Conservation (phyloP, 2,329 filamentous ascomycete genomes). For the Boeremia lycopersici region DNA sequence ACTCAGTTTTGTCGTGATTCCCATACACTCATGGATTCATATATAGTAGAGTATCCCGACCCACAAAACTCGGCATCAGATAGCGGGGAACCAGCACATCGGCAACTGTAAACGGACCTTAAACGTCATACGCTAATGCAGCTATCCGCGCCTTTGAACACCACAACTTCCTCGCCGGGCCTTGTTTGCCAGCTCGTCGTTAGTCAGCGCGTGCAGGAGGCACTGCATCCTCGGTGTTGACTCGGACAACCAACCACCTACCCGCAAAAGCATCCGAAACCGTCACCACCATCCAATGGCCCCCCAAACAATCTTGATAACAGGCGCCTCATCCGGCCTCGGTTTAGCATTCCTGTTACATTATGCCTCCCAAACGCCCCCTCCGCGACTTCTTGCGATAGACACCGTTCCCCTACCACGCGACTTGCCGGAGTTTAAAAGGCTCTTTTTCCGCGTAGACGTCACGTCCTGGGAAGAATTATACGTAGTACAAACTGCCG, state of each 20-base stretch:
- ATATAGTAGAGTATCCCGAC: neutral
- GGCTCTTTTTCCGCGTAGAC: conserved; percentile 19
- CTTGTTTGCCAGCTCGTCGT: neutral
- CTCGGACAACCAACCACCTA: neutral
- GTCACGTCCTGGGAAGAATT: conserved; percentile 15
- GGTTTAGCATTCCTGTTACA: conserved; percentile 64
- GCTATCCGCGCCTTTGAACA: neutral
- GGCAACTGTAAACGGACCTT: conserved; percentile 16
- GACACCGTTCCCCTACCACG: conserved; percentile 21
- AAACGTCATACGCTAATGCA: conserved; percentile 14
- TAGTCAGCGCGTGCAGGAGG: neutral
- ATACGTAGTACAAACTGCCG: conserved; percentile 19
- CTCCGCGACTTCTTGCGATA: conserved; percentile 27
- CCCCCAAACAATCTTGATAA: conserved; percentile 74
- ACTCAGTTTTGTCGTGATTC: too few relatives aligned
- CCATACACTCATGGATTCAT: neutral
- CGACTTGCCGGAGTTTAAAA: neutral
- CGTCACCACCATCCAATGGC: neutral
- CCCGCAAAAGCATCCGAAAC: neutral
- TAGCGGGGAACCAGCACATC: conserved; percentile 18
- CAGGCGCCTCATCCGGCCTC: conserved; percentile 93
- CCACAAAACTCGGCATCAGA: neutral
- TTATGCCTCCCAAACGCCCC: conserved; percentile 23
- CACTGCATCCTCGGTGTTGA: neutral
- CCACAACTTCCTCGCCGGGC: neutral